These are phyloP conservation scores for Pichia sp. DNA, from an alignment of 1,139 yeast genomes.

Conservation along the genomic window DNA sequence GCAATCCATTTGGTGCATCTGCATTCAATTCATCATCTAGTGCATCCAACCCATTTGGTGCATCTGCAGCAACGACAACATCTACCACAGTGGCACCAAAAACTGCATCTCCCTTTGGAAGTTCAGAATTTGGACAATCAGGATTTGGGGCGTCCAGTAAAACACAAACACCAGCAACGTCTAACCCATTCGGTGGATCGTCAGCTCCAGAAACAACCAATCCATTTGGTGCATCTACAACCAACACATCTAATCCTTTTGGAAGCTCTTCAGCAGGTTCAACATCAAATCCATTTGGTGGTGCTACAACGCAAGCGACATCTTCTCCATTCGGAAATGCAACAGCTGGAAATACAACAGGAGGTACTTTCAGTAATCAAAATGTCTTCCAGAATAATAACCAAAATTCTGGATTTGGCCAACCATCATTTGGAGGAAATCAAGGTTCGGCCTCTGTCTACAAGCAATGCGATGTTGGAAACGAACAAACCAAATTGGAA, in stretches of 20 bases:
- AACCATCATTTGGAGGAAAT: slow-evolving; percentile 14
- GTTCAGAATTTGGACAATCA: slow-evolving; percentile 12
- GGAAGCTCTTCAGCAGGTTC: neutral
- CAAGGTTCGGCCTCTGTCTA: neutral
- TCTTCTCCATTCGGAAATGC: too few species aligned
- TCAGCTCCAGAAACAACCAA: slow-evolving; percentile 4
- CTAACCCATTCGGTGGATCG: slow-evolving; percentile 16
- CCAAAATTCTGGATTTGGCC: neutral
- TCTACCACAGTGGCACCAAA: neutral
- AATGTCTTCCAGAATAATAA: slow-evolving; percentile 2
- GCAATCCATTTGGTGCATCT: slow-evolving; percentile 20
- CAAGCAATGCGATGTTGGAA: slow-evolving; percentile 27
- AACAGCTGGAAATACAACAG: too few species aligned
- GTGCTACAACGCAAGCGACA: too few species aligned
- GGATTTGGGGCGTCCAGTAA: too few species aligned
- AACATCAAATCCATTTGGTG: neutral
- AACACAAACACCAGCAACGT: slow-evolving; percentile 1
- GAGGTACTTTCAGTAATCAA: neutral
- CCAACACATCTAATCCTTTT: neutral
- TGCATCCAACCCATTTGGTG: slow-evolving; percentile 12
- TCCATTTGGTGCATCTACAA: neutral
- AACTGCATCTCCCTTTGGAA: slow-evolving; percentile 14
- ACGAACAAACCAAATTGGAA: slow-evolving; percentile 33
- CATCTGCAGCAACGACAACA: neutral
- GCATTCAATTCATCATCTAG: slow-evolving; percentile 5